phyloP scores from a whole-genome alignment of 2,329 filamentous ascomycete genomes.

The Endoconidiophora polonica region DNA sequence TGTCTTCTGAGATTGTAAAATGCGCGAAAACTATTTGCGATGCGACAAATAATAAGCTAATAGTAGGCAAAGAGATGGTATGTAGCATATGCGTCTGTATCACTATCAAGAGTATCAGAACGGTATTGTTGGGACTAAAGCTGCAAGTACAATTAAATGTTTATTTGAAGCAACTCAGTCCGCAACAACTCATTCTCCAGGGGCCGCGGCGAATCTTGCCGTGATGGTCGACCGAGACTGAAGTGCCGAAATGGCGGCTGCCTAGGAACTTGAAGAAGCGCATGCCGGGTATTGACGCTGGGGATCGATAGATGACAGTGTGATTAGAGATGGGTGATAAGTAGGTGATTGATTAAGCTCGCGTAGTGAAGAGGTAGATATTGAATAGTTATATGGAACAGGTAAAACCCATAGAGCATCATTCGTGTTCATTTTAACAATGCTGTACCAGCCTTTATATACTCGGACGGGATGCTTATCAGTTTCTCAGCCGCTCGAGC shows the following conservation, averaged over 20 bases:
- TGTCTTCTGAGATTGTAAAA: too few relatives aligned
- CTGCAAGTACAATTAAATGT: neutral
- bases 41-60: too few relatives aligned
- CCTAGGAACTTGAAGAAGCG: slow-evolving; percentile 31
- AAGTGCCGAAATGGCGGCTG: slow-evolving; percentile 33
- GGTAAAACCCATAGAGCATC: too few relatives aligned
- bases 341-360: neutral
- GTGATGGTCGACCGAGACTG: slow-evolving; percentile 26
- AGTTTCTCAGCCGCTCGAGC: too few relatives aligned
- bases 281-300: slow-evolving; percentile 25
- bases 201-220: slow-evolving; percentile 30
- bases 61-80: too few relatives aligned
- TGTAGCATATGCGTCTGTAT: too few relatives aligned
- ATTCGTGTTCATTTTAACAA: too few relatives aligned
- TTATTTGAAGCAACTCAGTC: slow-evolving; percentile 34
- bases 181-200: slow-evolving; percentile 33
- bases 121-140: neutral
- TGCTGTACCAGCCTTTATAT: too few relatives aligned
- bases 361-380: neutral
- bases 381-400: too few relatives aligned
- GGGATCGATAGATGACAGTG: neutral
- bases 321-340: neutral
- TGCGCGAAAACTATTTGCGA: too few relatives aligned
- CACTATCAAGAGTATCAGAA: too few relatives aligned
- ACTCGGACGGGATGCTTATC: too few relatives aligned